These are phyloP conservation scores for Candida andamanensis DNA, from an alignment of 805 yeast genomes.

Conservation along the genomic window DNA sequence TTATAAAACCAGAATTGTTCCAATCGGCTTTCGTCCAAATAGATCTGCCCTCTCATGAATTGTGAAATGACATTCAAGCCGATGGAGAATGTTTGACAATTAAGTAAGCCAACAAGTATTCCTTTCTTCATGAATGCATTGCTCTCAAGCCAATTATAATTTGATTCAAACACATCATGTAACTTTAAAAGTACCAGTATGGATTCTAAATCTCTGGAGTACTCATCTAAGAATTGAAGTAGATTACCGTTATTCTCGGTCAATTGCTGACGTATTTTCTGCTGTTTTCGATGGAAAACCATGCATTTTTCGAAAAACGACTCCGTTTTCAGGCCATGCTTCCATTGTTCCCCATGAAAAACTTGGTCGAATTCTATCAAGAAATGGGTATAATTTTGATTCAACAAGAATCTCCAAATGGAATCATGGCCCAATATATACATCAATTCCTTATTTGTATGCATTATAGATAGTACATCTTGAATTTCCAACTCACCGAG, in stretches of 20 bases:
- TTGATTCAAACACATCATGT: too few relatives aligned
- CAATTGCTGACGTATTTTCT: not conserved
- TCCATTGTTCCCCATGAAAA: too few relatives aligned
- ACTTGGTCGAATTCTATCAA: conserved; percentile 6
- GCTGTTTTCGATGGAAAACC: too few relatives aligned
- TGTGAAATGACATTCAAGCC: not conserved
- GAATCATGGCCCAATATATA: conserved; percentile 7
- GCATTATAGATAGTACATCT: conserved; percentile 11
- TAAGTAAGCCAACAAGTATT: not conserved
- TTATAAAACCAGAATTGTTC: conserved; percentile 18
- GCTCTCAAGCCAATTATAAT: not conserved
- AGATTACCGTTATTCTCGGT: not conserved
- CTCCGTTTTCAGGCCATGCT: too few relatives aligned
- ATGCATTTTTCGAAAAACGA: too few relatives aligned
- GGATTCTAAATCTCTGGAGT: too few relatives aligned
- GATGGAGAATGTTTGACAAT: not conserved
- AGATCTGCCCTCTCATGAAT: not conserved
- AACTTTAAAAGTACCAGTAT: too few relatives aligned
- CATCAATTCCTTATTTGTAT: conserved; percentile 4
- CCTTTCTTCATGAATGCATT: not conserved
- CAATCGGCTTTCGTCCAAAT: conserved; percentile 1
- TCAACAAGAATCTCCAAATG: conserved; percentile 11
- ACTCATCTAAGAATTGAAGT: not conserved
- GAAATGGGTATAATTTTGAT: conserved; percentile 5
- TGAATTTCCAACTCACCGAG: conserved; percentile 6